phyloP scores from a whole-genome alignment of 208 protist species.

The Crithidia sp. region DNA sequence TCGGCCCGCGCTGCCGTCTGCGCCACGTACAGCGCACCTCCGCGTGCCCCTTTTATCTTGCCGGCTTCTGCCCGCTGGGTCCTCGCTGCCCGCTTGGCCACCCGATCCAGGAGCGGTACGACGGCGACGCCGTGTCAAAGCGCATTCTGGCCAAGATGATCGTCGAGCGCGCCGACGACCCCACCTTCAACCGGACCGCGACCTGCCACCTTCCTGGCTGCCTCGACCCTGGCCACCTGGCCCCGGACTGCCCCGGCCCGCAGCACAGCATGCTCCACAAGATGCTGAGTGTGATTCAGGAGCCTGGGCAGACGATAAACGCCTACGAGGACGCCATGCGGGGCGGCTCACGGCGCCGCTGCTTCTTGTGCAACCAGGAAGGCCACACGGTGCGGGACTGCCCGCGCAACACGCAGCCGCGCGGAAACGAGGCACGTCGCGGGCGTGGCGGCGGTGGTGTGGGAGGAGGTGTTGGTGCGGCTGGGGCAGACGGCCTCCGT shows the following conservation, averaged over 20 bases:
- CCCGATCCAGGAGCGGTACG: conserved; percentile 84
- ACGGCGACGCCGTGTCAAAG: conserved; percentile 71
- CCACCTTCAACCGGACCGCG: conserved; percentile 72
- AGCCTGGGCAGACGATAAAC: conserved; percentile 69
- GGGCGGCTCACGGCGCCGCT: conserved; percentile 49
- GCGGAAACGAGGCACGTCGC: conserved; percentile 27
- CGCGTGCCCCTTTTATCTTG: conserved; percentile 93
- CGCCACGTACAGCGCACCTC: conserved; percentile 75
- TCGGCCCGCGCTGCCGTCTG: conserved; percentile 89
- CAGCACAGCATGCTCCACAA: conserved; percentile 72
- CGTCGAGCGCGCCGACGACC: conserved; percentile 69
- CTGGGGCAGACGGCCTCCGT: conserved; percentile 12
- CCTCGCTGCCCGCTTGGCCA: conserved; percentile 94
- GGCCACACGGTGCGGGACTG: conserved; percentile 81
- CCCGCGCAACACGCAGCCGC: conserved; percentile 62
- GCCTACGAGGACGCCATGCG: conserved; percentile 51
- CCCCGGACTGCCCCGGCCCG: conserved; percentile 78
- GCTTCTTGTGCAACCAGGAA: conserved; percentile 83
- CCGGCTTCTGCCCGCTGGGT: conserved; percentile 96
- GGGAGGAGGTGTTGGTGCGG: not conserved
- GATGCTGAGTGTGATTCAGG: conserved; percentile 63
- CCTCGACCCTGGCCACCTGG: conserved; percentile 88
- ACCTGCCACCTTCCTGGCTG: conserved; percentile 82
- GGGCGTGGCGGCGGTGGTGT: conserved; percentile 15
- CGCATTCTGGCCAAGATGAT: conserved; percentile 73